Base-by-base conservation (phyloP, 768 basidiomycete genomes). In the Pleurotus djamor region DNA sequence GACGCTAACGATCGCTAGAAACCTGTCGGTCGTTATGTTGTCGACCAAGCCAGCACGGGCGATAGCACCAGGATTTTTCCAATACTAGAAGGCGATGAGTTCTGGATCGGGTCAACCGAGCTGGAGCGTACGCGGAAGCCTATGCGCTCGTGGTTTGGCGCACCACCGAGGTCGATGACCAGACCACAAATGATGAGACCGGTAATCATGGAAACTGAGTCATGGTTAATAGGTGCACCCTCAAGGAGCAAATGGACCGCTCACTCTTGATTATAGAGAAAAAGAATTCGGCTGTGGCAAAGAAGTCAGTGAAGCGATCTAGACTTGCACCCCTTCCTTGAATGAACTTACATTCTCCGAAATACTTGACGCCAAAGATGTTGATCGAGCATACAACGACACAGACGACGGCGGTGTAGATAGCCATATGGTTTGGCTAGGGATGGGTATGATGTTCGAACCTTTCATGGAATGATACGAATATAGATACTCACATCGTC, bases 141-240 rank as follows among this genome's bases (percentile, higher is more conserved):
- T 59, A 87, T 79, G 13, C 86, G 81, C 17, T 87, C 80, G 62
- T 82, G 78, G 58, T 80, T 64, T 3, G 92, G 91, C 0, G 87
- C 91, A 59, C 91, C 92, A 44, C 93, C 93, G 16, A 90, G 81
- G 63, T 91, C 88, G 60, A 94, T 79, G 60, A 91, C 73, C 60
- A 94, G 80, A 35, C 87, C 87, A 58, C 76, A 71, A 43, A 87
- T 55, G 52, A 89, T 78, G 36, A 89, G 72, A n/a, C 82, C 79
- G 47, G 80, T 80, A 49, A 89, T 88, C 56, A 88, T 68, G n/a
- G 71, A 63, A 37, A 88, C 85, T 87, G 52, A 21, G 33, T 12
- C 14, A 41, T 33, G 8, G 60, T 45, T 7, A 51, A 32, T 12
- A 41, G 45, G 38, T 28, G 51, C 5, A 34, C 13, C 50, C 21